Conservation (phyloP, 305 asterid genomes). For the Rubia balearica region DNA sequence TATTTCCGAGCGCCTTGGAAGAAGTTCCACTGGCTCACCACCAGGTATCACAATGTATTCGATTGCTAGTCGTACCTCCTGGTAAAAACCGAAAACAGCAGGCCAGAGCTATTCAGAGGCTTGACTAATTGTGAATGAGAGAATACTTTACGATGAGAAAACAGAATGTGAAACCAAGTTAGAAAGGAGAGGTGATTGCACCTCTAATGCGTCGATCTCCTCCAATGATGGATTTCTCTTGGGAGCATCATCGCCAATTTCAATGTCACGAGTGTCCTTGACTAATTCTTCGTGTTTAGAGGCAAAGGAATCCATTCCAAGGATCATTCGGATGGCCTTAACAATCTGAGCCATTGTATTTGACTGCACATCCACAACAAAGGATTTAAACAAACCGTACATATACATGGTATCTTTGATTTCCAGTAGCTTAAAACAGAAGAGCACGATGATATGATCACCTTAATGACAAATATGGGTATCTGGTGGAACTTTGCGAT, state of each 20-base stretch:
- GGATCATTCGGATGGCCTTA: slow-evolving; percentile 85
- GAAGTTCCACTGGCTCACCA: slow-evolving; percentile 91
- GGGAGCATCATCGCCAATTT: slow-evolving; percentile 86
- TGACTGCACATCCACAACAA: slow-evolving; percentile 45
- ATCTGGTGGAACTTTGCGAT: slow-evolving; percentile 82
- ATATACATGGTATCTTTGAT: background rate
- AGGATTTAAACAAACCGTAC: background rate
- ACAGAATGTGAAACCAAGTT: background rate
- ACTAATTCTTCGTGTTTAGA: slow-evolving; percentile 33
- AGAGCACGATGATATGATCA: slow-evolving; percentile 21
- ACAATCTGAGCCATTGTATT: slow-evolving; percentile 95
- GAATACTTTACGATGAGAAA: background rate
- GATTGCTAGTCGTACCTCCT: slow-evolving; percentile 96
- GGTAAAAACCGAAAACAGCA: slow-evolving; percentile 6
- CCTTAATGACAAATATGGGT: slow-evolving; percentile 92
- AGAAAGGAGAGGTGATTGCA: slow-evolving; percentile 6
- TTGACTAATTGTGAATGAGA: background rate
- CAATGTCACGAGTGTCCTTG: slow-evolving; percentile 42
- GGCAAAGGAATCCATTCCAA: slow-evolving; percentile 62
- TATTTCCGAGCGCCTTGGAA: slow-evolving; percentile 86
- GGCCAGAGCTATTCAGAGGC: slow-evolving; percentile 4
- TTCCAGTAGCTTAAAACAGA: background rate
- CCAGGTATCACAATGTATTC: slow-evolving; percentile 98
- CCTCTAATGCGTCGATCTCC: slow-evolving; percentile 99
- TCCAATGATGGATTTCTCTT: slow-evolving; percentile 76